A percentile compares a stretch with the other conserved stretches of the same genome.
These are phyloP conservation scores for Talaromyces marneffei DNA, from an alignment of 2,329 filamentous ascomycete genomes.

Conservation along the genomic window DNA sequence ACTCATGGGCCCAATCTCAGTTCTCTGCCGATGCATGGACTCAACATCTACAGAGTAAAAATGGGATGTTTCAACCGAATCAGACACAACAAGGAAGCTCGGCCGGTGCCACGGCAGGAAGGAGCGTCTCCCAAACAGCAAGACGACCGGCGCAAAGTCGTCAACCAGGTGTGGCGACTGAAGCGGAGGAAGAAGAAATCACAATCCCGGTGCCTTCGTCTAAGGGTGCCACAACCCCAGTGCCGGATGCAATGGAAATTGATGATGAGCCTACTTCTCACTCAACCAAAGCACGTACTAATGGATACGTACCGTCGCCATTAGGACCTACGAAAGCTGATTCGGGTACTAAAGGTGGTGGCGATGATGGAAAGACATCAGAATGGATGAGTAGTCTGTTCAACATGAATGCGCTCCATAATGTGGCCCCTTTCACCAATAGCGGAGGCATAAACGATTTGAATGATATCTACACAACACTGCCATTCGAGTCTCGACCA, in stretches of 20 bases:
- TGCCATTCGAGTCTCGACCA: conserved; percentile 56
- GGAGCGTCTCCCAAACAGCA: conserved; percentile 27
- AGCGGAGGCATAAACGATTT: conserved; percentile 49
- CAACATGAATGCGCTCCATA: conserved; percentile 47
- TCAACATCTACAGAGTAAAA: conserved; percentile 31
- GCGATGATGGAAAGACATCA: conserved; percentile 16
- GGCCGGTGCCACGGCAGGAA: conserved; percentile 28
- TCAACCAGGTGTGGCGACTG: conserved; percentile 33
- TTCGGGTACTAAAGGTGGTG: conserved; percentile 15
- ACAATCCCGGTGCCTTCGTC: conserved; percentile 23
- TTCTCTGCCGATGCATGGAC: conserved; percentile 38
- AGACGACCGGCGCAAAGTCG: conserved; percentile 26
- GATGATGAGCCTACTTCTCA: conserved; percentile 30
- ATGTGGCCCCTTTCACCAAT: conserved; percentile 46
- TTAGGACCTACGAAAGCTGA: conserved; percentile 13
- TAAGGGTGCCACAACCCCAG: conserved; percentile 17
- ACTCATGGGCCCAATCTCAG: conserved; percentile 29
- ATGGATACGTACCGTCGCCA: conserved; percentile 18
- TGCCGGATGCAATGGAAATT: conserved; percentile 43
- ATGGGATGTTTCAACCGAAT: conserved; percentile 20
- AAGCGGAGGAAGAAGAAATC: conserved; percentile 34
- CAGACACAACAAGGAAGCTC: conserved; percentile 23
- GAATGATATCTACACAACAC: conserved; percentile 47
- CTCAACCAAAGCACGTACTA: conserved; percentile 9
- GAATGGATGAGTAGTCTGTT: conserved; percentile 25